Evolutionary conservation across 139 green algal species (phyloP).

Genomic region (Deuterostichococcus epilithicus): DNA sequence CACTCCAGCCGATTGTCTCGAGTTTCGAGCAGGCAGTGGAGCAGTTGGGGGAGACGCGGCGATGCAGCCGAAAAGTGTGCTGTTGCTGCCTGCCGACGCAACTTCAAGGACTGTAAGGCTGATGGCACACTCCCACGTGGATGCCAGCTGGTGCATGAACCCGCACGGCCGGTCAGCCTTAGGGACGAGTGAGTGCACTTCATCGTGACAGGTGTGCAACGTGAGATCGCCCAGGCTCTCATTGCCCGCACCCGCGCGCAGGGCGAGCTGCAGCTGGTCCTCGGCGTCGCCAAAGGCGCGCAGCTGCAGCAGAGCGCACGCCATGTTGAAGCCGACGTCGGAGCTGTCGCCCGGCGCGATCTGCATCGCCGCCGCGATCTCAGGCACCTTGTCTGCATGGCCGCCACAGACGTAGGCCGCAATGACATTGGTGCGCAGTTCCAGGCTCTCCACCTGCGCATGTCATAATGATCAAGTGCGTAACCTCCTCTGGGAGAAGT

Average conservation of each 20-base stretch:
- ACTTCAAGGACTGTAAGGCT: no score
- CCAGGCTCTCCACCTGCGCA: constrained; percentile 37
- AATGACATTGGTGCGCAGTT: constrained; percentile 82
- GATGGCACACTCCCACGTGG: no score
- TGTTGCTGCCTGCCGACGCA: no score
- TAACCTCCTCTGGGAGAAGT: no score
- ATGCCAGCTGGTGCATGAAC: no score
- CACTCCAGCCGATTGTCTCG: no score
- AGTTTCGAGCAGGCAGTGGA: no score
- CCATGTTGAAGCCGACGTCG: constrained; percentile 82
- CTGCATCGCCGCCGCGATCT: constrained; percentile 66
- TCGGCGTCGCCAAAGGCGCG: constrained; percentile 58
- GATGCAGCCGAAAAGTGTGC: no score
- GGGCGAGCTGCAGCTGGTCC: constrained; percentile 66
- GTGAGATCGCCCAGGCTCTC: neutral
- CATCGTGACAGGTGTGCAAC: neutral
- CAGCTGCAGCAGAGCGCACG: constrained; percentile 59
- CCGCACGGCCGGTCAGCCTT: neutral
- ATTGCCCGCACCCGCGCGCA: constrained; percentile 46
- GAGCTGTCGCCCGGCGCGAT: constrained; percentile 55
- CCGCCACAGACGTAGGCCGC: constrained; percentile 75
- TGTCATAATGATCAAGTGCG: neutral
- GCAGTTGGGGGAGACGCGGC: no score
- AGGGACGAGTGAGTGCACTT: neutral
- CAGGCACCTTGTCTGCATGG: constrained; percentile 53